Percentiles rank a stretch among this genome's conserved stretches.
Conservation (phyloP, 1,139 yeast genomes). For the Arxiozyma telluris region DNA sequence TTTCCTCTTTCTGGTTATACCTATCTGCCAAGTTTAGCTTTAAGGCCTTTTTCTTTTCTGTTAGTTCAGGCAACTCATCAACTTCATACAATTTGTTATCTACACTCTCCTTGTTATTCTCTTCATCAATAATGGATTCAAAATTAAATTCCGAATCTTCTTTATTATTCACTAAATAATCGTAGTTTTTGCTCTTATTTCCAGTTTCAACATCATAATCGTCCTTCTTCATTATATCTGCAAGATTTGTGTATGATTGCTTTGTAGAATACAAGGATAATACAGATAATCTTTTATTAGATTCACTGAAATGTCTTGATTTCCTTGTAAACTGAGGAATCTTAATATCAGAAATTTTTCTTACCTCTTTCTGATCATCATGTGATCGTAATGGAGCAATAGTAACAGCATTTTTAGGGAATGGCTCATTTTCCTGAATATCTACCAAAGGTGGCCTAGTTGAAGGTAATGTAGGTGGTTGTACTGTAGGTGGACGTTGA, state of each 20-base stretch:
- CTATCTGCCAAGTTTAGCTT: slow-evolving; percentile 27
- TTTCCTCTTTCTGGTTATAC: slow-evolving; percentile 10
- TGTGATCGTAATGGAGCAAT: slow-evolving; percentile 21
- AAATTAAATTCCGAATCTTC: slow-evolving; percentile 26
- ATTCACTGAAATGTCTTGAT: slow-evolving; percentile 51
- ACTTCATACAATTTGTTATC: slow-evolving; percentile 30
- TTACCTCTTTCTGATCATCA: slow-evolving; percentile 29
- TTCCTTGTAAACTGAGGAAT: slow-evolving; percentile 66
- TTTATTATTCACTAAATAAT: slow-evolving; percentile 7
- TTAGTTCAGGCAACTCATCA: slow-evolving; percentile 18
- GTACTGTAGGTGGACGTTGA: background rate
- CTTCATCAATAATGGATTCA: slow-evolving; percentile 24
- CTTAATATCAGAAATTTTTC: slow-evolving; percentile 48
- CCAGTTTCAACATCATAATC: slow-evolving; percentile 14
- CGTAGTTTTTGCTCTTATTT: slow-evolving; percentile 10
- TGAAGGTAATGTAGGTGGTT: slow-evolving; percentile 5
- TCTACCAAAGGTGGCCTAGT: slow-evolving; percentile 1
- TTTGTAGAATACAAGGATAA: slow-evolving; percentile 62
- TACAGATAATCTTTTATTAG: slow-evolving; percentile 60
- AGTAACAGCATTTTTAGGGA: slow-evolving; percentile 24
- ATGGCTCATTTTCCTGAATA: slow-evolving; percentile 2
- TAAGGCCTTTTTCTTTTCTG: slow-evolving; percentile 5
- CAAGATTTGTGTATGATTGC: slow-evolving; percentile 54
- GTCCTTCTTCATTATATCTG: slow-evolving; percentile 38
- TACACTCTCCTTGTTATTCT: slow-evolving; percentile 23